These are phyloP conservation scores for Lachnellula suecica DNA, from an alignment of 2,329 filamentous ascomycete genomes.

Conservation along the genomic window DNA sequence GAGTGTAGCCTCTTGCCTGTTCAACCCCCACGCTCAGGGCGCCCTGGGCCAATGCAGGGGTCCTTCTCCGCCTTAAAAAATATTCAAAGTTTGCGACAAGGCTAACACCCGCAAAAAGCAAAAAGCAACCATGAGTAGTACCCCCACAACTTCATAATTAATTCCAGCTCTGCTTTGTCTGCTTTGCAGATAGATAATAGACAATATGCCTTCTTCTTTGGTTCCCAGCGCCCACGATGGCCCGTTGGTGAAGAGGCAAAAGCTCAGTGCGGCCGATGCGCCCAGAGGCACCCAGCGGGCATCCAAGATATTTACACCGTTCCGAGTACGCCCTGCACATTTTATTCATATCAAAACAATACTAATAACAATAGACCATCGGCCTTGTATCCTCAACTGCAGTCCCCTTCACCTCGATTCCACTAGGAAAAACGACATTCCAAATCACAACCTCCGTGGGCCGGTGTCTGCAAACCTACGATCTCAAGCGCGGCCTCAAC, in stretches of 20 bases:
- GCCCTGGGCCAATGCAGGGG: no score
- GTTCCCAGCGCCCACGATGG: conserved; percentile 47
- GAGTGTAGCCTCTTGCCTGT: no score
- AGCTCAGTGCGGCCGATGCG: conserved; percentile 47
- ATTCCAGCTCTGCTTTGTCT: not conserved
- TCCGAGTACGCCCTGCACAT: conserved; percentile 63
- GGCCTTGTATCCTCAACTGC: conserved; percentile 88
- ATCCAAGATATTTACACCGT: conserved; percentile 90
- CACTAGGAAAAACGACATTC: conserved; percentile 90
- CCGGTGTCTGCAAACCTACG: conserved; percentile 89
- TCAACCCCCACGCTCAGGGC: no score
- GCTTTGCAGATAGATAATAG: not conserved
- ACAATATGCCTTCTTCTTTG: conserved; percentile 44
- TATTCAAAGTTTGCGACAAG: no score
- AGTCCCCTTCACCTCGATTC: conserved; percentile 86
- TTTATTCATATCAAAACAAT: not conserved
- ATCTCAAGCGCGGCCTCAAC: conserved; percentile 84
- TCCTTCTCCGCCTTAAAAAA: no score
- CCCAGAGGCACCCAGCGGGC: conserved; percentile 44
- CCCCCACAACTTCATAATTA: not conserved
- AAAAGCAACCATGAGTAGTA: no score
- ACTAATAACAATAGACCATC: conserved; percentile 64
- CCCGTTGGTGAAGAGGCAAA: conserved; percentile 76
- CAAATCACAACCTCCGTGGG: conserved; percentile 97
- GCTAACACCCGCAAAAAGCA: no score